Evolutionary conservation across 208 protist species (phyloP).

Genomic region (Trypanosoma congolense): DNA sequence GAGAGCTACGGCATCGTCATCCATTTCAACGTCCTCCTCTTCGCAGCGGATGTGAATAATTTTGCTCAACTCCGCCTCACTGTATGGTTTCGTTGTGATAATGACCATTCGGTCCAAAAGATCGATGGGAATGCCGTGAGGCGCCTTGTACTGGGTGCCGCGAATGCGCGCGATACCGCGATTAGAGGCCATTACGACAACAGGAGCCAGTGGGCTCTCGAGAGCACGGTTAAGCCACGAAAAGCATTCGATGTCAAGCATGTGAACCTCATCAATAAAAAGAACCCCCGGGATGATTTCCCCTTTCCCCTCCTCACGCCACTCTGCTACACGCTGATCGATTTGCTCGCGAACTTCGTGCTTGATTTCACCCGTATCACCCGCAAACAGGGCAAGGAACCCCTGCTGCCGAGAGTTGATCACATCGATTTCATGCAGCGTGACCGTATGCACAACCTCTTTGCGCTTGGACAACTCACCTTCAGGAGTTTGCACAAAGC

Average conservation of each 20-base stretch:
- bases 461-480: conserved; percentile 99
- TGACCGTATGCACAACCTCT: conserved; percentile 99
- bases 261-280: conserved; percentile 98
- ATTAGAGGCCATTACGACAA: conserved; percentile 99
- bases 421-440: conserved; percentile 99
- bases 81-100: conserved; percentile 97
- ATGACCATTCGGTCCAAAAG: conserved; percentile 99
- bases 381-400: conserved; percentile 99
- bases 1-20: conserved; percentile 92
- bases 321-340: conserved; percentile 98
- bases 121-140: conserved; percentile 99
- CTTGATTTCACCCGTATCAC: conserved; percentile 99
- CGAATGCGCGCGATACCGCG: conserved; percentile 98
- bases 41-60: conserved; percentile 98
- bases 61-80: conserved; percentile 92
- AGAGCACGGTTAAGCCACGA: conserved; percentile 99
- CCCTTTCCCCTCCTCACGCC: conserved; percentile 99
- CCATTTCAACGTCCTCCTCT: conserved; percentile 99
- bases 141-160: conserved; percentile 97
- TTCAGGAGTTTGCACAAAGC: conserved; percentile 97
- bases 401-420: conserved; percentile 99
- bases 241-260: conserved; percentile 99
- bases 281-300: conserved; percentile 98
- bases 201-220: conserved; percentile 97
- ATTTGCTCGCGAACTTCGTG: conserved; percentile 99